These are phyloP conservation scores for Acacia pycnantha DNA, from an alignment of 331 rosid species.

Conservation along the genomic window DNA sequence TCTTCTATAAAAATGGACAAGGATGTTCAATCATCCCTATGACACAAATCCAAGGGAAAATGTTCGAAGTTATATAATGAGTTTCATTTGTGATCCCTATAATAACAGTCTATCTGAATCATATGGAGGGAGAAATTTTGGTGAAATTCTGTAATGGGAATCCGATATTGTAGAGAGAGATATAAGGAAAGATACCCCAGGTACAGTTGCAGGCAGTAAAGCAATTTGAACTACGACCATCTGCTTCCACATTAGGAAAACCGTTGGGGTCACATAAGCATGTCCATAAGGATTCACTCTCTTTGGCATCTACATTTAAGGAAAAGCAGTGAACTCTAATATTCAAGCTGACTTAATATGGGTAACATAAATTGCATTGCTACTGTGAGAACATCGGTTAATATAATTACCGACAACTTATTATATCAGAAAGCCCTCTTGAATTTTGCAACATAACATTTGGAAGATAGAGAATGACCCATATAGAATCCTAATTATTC, in stretches of 20 bases:
- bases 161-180: constrained; percentile 16
- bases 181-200: constrained; percentile 55
- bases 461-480: not conserved
- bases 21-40: not conserved
- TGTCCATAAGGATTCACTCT: constrained; percentile 57
- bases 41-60: not conserved
- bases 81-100: not conserved
- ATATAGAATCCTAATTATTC: not conserved
- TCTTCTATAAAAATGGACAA: not conserved
- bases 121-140: constrained; percentile 3
- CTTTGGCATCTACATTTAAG: constrained; percentile 52
- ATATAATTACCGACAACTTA: not conserved
- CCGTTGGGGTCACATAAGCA: constrained; percentile 70
- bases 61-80: not conserved
- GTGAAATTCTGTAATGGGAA: not conserved
- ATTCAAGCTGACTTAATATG: constrained; percentile 7
- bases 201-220: constrained; percentile 84
- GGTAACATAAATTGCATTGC: not conserved
- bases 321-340: constrained; percentile 19
- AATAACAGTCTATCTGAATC: constrained; percentile 6
- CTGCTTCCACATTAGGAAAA: constrained; percentile 71
- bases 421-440: not conserved
- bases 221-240: constrained; percentile 47
- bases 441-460: not conserved
- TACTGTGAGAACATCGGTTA: not conserved